These are phyloP conservation scores for Agaricus blazei DNA, from an alignment of 768 basidiomycete genomes.

Conservation along the genomic window DNA sequence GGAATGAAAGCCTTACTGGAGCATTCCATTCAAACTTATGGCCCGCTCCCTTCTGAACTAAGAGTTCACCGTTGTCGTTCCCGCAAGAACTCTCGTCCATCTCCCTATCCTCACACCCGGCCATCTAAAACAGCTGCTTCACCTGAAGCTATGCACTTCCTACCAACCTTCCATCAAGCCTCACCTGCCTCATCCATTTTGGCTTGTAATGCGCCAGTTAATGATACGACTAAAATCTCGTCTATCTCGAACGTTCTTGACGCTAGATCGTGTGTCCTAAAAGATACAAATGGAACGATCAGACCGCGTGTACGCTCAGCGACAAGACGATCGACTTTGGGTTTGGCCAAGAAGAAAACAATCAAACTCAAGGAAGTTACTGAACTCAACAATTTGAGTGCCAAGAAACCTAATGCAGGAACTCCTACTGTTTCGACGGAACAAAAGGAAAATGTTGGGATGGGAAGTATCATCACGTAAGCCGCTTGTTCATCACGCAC, in stretches of 20 bases:
- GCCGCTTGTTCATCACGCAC: slow-evolving; percentile 20
- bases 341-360: slow-evolving; percentile 59
- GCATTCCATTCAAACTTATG: slow-evolving; percentile 66
- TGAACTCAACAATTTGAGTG: not conserved
- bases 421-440: slow-evolving; percentile 28
- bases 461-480: slow-evolving; percentile 50
- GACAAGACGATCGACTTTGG: slow-evolving; percentile 52
- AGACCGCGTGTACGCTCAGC: slow-evolving; percentile 52
- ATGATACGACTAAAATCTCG: slow-evolving; percentile 36
- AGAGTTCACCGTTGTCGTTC: slow-evolving; percentile 58
- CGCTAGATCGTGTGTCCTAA: slow-evolving; percentile 33
- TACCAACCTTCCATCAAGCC: not conserved
- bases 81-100: slow-evolving; percentile 64
- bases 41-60: slow-evolving; percentile 70
- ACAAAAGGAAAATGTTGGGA: slow-evolving; percentile 49
- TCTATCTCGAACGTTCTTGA: slow-evolving; percentile 20
- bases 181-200: slow-evolving; percentile 10
- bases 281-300: slow-evolving; percentile 26
- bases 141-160: slow-evolving; percentile 13
- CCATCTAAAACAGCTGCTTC: slow-evolving; percentile 41
- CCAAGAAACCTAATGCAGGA: not conserved
- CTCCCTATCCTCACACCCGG: slow-evolving; percentile 62
- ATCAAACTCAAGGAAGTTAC: slow-evolving; percentile 30
- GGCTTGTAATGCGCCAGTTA: slow-evolving; percentile 30
- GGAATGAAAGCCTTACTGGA: slow-evolving; percentile 72